phyloP scores from a whole-genome alignment of 768 basidiomycete genomes.

The Rhizopogon vulgaris region DNA sequence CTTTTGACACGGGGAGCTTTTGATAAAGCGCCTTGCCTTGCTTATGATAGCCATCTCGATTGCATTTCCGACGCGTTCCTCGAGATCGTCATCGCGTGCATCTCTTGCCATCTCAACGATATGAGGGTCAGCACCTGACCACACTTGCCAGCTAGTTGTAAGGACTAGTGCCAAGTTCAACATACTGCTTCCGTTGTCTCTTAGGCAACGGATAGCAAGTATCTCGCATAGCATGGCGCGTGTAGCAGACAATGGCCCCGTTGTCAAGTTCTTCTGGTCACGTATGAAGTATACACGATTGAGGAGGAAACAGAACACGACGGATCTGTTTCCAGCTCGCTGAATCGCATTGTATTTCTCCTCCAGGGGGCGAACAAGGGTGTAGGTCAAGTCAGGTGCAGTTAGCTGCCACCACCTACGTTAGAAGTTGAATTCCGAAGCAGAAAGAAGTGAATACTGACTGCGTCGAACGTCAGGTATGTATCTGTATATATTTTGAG shows the following conservation, averaged over 20 bases:
- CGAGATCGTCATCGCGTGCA: conserved; percentile 64
- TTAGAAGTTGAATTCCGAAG: conserved; percentile 6
- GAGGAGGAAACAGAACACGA: conserved; percentile 84
- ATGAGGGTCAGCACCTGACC: conserved; percentile 61
- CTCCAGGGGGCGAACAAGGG: conserved; percentile 79
- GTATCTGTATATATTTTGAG: conserved; percentile 50
- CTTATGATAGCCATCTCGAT: conserved; percentile 90
- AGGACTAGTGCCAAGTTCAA: conserved; percentile 64
- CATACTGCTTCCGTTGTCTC: conserved; percentile 62
- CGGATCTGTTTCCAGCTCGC: conserved; percentile 67
- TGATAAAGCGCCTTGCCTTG: conserved; percentile 84
- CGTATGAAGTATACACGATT: conserved; percentile 83
- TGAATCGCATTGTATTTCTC: conserved; percentile 81
- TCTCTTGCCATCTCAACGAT: conserved; percentile 53
- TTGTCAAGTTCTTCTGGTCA: conserved; percentile 61
- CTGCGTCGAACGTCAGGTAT: conserved; percentile 75
- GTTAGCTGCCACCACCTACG: conserved; percentile 45
- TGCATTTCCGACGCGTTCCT: conserved; percentile 83
- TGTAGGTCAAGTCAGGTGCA: conserved; percentile 86
- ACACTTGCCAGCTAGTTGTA: conserved; percentile 79
- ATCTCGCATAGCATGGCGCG: conserved; percentile 87
- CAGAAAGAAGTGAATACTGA: conserved; percentile 28
- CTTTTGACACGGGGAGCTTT: conserved; percentile 82
- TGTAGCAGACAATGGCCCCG: conserved; percentile 61
- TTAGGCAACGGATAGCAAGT: conserved; percentile 73